These are phyloP conservation scores for Gomphus bonarii DNA, from an alignment of 1,284 basidiomycete species.

Conservation along the genomic window DNA sequence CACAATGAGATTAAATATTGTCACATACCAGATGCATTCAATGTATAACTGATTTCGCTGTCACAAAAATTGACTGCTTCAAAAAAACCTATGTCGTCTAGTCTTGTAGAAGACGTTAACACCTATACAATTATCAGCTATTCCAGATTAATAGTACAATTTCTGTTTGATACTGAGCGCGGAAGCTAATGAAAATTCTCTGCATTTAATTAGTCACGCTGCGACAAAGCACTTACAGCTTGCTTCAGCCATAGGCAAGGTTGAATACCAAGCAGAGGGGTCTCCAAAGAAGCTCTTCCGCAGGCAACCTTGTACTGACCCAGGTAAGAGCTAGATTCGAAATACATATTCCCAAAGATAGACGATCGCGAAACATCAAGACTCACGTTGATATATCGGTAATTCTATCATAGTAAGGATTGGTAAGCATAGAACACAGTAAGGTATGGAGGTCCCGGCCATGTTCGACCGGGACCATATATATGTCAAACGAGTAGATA, in stretches of 20 bases:
- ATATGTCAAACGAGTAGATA: too few species aligned
- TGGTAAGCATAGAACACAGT: too few species aligned
- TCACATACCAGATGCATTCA: constrained; percentile 29
- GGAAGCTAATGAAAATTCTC: background rate
- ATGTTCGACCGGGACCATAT: too few species aligned
- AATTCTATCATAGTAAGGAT: too few species aligned
- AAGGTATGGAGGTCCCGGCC: too few species aligned
- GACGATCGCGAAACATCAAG: constrained; percentile 3
- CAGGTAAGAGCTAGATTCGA: constrained; percentile 35
- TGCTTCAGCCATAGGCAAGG: constrained; percentile 50
- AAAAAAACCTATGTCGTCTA: constrained; percentile 51
- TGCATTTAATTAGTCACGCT: background rate
- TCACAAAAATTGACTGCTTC: constrained; percentile 58
- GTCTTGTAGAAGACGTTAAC: constrained; percentile 35
- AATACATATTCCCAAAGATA: constrained; percentile 21
- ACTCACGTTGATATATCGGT: constrained; percentile 34
- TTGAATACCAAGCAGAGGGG: constrained; percentile 13
- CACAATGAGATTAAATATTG: background rate
- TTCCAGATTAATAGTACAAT: background rate
- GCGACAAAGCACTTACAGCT: constrained; percentile 26
- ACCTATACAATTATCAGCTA: constrained; percentile 18
- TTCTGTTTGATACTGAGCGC: background rate
- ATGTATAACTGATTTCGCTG: constrained; percentile 32
- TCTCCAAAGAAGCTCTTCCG: constrained; percentile 39
- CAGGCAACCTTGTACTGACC: constrained; percentile 60